Evolutionary conservation across 1,284 basidiomycete species (phyloP).

Genomic region (Ceratobasidium sp.): DNA sequence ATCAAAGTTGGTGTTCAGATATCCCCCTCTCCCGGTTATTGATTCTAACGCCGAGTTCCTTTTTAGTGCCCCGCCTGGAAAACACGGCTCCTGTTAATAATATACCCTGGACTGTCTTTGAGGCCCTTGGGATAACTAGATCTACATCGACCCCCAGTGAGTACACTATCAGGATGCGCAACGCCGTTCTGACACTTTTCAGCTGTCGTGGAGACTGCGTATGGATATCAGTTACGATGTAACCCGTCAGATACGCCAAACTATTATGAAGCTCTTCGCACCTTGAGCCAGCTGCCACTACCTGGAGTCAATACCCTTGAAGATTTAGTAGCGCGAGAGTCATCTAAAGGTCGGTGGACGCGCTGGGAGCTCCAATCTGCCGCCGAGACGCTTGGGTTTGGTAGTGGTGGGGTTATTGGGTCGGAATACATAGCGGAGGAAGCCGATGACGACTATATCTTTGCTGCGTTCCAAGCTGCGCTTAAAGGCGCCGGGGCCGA

Average conservation of each 20-base stretch:
- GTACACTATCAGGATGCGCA: constrained; percentile 47
- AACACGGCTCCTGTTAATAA: constrained; percentile 65
- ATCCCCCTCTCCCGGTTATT: not conserved
- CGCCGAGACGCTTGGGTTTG: constrained; percentile 72
- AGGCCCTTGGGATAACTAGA: constrained; percentile 72
- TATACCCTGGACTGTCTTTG: constrained; percentile 56
- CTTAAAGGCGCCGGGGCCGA: constrained; percentile 54
- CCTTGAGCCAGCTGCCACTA: constrained; percentile 60
- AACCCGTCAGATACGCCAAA: constrained; percentile 72
- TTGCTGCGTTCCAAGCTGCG: constrained; percentile 75
- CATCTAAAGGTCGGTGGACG: constrained; percentile 74
- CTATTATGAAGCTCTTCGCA: constrained; percentile 71
- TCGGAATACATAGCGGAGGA: constrained; percentile 74
- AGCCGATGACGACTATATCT: constrained; percentile 75
- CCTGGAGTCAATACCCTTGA: constrained; percentile 60
- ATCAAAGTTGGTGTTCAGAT: constrained; percentile 70
- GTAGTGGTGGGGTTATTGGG: constrained; percentile 68
- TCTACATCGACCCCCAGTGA: constrained; percentile 74
- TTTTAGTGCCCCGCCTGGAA: constrained; percentile 44
- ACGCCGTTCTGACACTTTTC: constrained; percentile 30
- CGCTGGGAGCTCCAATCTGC: constrained; percentile 67
- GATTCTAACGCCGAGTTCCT: not conserved
- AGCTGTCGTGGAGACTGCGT: constrained; percentile 82
- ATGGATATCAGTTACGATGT: constrained; percentile 82
- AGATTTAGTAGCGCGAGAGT: constrained; percentile 70